Evolutionary conservation across 805 yeast species (phyloP).

Genomic region (Candida oleophila): DNA sequence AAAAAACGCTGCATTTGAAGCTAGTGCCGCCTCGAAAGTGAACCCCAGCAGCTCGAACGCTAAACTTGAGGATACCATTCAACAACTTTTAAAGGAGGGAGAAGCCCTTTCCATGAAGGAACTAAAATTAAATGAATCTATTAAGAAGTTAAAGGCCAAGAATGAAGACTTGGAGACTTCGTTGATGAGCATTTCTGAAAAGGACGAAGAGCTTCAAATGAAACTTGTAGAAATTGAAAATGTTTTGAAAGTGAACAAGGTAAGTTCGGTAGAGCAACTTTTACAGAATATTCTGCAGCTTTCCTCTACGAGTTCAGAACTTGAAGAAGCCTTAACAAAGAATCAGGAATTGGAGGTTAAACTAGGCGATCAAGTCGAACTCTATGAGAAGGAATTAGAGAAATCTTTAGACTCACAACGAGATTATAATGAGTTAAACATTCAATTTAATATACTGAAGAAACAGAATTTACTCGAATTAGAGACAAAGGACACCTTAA

Average conservation of each 20-base stretch:
- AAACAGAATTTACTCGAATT: conserved; percentile 32
- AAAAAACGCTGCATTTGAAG: conserved; percentile 6
- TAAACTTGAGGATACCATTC: conserved; percentile 58
- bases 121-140: conserved; percentile 60
- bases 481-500: conserved; percentile 31
- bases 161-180: conserved; percentile 30
- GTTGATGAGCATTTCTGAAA: conserved; percentile 27
- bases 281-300: conserved; percentile 14
- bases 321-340: conserved; percentile 17
- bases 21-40: conserved; percentile 8
- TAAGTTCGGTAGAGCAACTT: conserved; percentile 29
- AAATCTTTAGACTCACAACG: conserved; percentile 18
- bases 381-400: conserved; percentile 21
- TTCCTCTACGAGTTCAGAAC: conserved; percentile 11
- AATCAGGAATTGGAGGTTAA: conserved; percentile 23
- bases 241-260: conserved; percentile 23
- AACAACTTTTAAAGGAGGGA: conserved; percentile 72
- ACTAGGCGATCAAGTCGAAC: conserved; percentile 21
- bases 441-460: conserved; percentile 32
- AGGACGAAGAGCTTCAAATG: conserved; percentile 29
- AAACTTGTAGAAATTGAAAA: conserved; percentile 40
- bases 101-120: conserved; percentile 70
- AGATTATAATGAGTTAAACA: conserved; percentile 28
- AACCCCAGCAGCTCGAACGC: conserved; percentile 34
- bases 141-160: conserved; percentile 54